These are phyloP conservation scores for Claviceps africana DNA, from an alignment of 2,329 filamentous ascomycete species.

Conservation along the genomic window DNA sequence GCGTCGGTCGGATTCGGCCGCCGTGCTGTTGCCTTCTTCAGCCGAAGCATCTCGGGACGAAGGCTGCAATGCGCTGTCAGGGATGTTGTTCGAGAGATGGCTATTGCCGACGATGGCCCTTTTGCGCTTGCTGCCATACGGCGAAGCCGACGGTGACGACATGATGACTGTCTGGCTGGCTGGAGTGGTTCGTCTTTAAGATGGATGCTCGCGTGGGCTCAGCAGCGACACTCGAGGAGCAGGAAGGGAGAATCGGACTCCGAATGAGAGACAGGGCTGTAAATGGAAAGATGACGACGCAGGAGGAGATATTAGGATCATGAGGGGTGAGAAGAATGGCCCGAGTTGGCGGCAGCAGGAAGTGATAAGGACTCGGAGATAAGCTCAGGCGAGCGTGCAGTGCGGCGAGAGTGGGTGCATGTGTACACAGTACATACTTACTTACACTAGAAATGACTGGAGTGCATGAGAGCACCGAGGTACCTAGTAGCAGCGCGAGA, in stretches of 20 bases:
- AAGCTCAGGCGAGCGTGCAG: background rate
- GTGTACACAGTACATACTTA: background rate
- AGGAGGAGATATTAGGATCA: constrained; percentile 1
- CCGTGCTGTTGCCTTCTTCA: constrained; percentile 65
- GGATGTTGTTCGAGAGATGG: constrained; percentile 26
- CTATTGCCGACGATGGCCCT: constrained; percentile 43
- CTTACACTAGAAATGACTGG: no score
- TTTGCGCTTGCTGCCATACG: constrained; percentile 63
- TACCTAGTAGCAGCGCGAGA: background rate
- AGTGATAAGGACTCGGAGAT: background rate
- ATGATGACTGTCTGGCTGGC: constrained; percentile 22
- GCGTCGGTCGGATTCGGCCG: constrained; percentile 45
- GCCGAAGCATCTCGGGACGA: constrained; percentile 73
- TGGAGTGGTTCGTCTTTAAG: background rate
- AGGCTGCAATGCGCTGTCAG: constrained; percentile 46
- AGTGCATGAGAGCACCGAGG: background rate
- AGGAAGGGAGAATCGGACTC: background rate
- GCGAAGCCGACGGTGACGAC: constrained; percentile 44
- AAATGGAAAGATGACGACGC: background rate
- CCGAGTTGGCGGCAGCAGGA: background rate
- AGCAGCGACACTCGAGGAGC: background rate
- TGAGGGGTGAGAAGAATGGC: constrained; percentile 1
- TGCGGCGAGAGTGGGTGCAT: background rate
- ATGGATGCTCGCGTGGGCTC: background rate
- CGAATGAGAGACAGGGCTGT: background rate